Evolutionary conservation across 768 basidiomycete species (phyloP).

Genomic region (Tephrocybe sp.): DNA sequence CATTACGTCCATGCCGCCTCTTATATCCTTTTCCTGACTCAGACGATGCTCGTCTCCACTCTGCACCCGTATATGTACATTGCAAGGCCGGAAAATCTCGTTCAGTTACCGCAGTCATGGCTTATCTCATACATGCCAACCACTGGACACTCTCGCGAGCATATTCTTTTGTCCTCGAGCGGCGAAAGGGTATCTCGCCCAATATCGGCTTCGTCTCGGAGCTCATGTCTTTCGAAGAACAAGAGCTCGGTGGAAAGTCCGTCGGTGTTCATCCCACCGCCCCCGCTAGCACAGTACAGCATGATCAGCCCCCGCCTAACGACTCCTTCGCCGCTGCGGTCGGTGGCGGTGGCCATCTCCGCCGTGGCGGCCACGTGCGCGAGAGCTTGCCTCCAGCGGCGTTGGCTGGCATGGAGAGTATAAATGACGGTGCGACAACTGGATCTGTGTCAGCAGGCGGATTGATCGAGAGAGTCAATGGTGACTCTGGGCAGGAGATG

Average conservation of each 20-base stretch:
- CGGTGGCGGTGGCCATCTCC: constrained; percentile 33
- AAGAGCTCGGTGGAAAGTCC: constrained; percentile 79
- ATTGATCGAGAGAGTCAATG: constrained; percentile 46
- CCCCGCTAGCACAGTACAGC: constrained; percentile 21
- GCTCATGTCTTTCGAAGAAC: constrained; percentile 94
- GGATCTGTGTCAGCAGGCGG: constrained; percentile 39
- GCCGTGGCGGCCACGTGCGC: constrained; percentile 64
- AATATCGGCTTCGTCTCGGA: constrained; percentile 98
- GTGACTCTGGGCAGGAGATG: constrained; percentile 77
- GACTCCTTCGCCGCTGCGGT: constrained; percentile 44
- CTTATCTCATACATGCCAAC: constrained; percentile 95
- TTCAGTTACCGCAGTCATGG: constrained; percentile 95
- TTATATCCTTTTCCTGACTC: background rate
- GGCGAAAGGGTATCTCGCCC: constrained; percentile 92
- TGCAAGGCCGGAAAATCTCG: constrained; percentile 96
- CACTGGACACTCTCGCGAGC: constrained; percentile 94
- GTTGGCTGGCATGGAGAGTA: constrained; percentile 18
- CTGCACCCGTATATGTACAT: constrained; percentile 90
- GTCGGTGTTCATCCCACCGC: constrained; percentile 58
- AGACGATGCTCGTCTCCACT: constrained; percentile 93
- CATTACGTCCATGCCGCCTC: background rate
- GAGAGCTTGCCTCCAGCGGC: constrained; percentile 70
- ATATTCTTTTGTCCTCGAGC: constrained; percentile 89
- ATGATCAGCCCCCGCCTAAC: constrained; percentile 23
- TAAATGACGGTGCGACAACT: constrained; percentile 24